Evolutionary conservation across 176 grass and related monocot species (phyloP).

Genomic region (Carex pumila): DNA sequence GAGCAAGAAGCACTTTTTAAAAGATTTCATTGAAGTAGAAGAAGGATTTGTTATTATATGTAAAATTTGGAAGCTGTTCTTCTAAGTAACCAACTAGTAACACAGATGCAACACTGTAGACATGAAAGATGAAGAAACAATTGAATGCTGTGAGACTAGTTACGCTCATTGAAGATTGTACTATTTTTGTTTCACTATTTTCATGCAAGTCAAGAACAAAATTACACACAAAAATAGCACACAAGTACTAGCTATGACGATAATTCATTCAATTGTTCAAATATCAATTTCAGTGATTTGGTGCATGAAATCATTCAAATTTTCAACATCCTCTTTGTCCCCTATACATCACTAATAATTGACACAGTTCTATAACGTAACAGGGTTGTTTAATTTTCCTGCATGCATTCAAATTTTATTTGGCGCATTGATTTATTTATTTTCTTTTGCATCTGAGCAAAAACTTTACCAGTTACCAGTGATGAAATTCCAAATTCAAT

Average conservation of each 20-base stretch:
- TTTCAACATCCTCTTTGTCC: conserved; percentile 3
- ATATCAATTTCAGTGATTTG: not conserved
- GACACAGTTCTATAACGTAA: not conserved
- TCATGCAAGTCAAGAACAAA: not conserved
- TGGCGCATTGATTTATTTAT: not conserved
- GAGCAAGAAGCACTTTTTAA: not conserved
- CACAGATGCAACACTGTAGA: not conserved
- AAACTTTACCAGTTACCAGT: not conserved
- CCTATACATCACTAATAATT: not conserved
- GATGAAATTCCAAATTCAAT: not conserved
- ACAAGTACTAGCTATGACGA: not conserved
- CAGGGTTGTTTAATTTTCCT: not conserved
- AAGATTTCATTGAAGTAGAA: conserved; percentile 4
- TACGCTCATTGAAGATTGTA: not conserved
- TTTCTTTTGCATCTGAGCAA: not conserved
- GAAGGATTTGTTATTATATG: not conserved
- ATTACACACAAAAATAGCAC: not conserved
- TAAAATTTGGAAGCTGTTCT: conserved; percentile 2
- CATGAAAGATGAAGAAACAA: not conserved
- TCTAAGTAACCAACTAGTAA: not conserved
- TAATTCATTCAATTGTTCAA: not conserved
- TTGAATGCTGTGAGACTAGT: conserved; percentile 1
- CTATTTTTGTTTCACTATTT: not conserved
- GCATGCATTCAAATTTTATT: no score
- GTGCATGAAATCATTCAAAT: not conserved